Base-by-base conservation (phyloP, 768 basidiomycete species). In the Tulasnella sp. region DNA sequence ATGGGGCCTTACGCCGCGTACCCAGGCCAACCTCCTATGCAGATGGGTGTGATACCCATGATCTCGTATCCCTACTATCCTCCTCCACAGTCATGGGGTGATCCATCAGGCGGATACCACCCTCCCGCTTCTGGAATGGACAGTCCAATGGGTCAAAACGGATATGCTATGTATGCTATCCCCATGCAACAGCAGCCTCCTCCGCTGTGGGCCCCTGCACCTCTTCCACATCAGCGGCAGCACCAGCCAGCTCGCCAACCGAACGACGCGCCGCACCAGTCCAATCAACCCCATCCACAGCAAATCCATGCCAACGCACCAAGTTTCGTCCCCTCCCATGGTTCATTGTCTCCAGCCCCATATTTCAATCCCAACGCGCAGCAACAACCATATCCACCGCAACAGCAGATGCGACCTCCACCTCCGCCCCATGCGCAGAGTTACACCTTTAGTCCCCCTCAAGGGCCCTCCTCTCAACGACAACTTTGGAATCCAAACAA, bases 401-500 rank as follows among this genome's bases (percentile, higher is more conserved):
- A 68, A 59, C 50, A 58, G 62, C 52, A 34, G 58, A 49, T 58
- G 56, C 51, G 21, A 38, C 34, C 66, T 44, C 63, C 56, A 55
- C 49, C 59, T 59, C 58, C 45, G 43, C 17, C 41, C 15, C 64
- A 41, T 15, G 24, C 58, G 19, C 60, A 38, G 19, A 48, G 56
- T 27, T 44, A 58, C 11, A 11, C 17, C 21, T 23, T 11, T 27
- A 67, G 65, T 32, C 72, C 67, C 34, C 75, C 70, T 52, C 69
- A 69, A 47, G 63, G 65, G 26, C 65, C 71, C 15, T 38, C 34
- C 34, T 38, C 34, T 48, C 74, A 76, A 19, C 47, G 62, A 62
- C 42, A 55, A 68, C 30, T 71, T 69, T 56, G 68, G 70, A 64
- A 67, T 17, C 54, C 45, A 68, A 45, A 74, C 68, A 66, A 72